phyloP scores from a whole-genome alignment of 805 yeast genomes.

The Jamesozyma lodderae region DNA sequence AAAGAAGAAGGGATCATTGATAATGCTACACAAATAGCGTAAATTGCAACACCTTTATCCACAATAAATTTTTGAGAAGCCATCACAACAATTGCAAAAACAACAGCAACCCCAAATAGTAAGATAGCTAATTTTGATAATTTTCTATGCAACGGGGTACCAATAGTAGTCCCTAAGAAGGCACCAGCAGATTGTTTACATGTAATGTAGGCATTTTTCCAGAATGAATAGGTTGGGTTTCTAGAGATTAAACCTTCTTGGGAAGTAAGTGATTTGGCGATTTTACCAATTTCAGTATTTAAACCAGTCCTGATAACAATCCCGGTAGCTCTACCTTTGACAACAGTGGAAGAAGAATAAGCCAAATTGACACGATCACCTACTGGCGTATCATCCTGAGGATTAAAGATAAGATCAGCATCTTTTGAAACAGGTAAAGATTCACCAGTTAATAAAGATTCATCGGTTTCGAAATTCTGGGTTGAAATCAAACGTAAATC shows the following conservation, averaged over 20 bases:
- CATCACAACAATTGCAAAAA: constrained; percentile 81
- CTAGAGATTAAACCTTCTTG: constrained; percentile 20
- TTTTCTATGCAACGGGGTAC: constrained; percentile 74
- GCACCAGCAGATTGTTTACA: constrained; percentile 50
- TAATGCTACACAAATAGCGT: constrained; percentile 90
- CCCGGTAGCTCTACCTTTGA: constrained; percentile 91
- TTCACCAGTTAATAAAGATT: constrained; percentile 91
- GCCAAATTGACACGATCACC: constrained; percentile 72
- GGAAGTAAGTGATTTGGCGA: constrained; percentile 68
- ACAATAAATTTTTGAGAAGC: constrained; percentile 70
- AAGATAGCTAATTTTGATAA: constrained; percentile 68
- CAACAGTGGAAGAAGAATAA: constrained; percentile 91
- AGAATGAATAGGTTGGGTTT: constrained; percentile 36
- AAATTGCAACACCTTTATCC: constrained; percentile 73
- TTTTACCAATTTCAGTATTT: constrained; percentile 88
- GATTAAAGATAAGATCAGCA: constrained; percentile 33
- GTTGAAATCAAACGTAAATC: constrained; percentile 74
- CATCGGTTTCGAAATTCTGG: constrained; percentile 78
- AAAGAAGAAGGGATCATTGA: constrained; percentile 98
- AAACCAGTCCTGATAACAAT: constrained; percentile 87
- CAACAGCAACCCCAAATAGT: constrained; percentile 67
- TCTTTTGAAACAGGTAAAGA: constrained; percentile 73
- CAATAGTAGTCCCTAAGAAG: constrained; percentile 64
- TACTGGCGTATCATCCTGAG: constrained; percentile 38
- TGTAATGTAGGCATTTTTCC: constrained; percentile 33